phyloP scores from a whole-genome alignment of 352 stramenopile genomes.

The Plasmopara halstedii region DNA sequence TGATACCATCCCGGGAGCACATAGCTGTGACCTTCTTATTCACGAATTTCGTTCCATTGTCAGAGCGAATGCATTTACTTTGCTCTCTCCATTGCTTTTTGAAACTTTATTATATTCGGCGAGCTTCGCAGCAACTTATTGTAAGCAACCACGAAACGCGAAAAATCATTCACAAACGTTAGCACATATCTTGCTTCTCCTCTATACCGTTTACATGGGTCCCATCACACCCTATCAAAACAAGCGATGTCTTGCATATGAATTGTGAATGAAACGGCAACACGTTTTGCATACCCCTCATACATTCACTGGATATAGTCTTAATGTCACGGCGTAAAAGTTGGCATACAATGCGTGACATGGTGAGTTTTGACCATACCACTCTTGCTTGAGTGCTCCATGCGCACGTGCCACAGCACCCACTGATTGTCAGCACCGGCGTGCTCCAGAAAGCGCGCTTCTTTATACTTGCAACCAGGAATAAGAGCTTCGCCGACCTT shows the following conservation, averaged over 20 bases:
- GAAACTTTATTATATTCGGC: not conserved
- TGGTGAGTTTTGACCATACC: not conserved
- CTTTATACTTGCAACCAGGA: constrained; percentile 7
- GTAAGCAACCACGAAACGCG: not conserved
- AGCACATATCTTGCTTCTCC: no score
- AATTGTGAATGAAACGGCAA: no score
- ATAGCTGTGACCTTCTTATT: no score
- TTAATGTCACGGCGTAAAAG: not conserved
- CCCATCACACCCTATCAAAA: constrained; percentile 4
- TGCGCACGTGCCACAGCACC: constrained; percentile 14
- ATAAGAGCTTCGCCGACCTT: constrained; percentile 11
- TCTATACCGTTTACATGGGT: not conserved
- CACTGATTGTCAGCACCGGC: no score
- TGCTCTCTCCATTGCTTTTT: not conserved
- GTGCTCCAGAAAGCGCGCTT: constrained; percentile 8
- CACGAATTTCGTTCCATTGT: no score
- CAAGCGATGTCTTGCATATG: not conserved
- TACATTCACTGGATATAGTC: constrained; percentile 10
- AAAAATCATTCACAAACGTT: not conserved
- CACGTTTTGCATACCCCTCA: not conserved
- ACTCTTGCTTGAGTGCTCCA: constrained; percentile 9
- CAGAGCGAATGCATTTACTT: not conserved
- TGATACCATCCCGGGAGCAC: no score
- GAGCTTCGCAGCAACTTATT: not conserved
- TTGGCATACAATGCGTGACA: constrained; percentile 2